Evolutionary conservation across 2,329 filamentous ascomycete species (phyloP), one percentile per base, ranked within the genome.

Genomic region (Penicillium palitans): DNA sequence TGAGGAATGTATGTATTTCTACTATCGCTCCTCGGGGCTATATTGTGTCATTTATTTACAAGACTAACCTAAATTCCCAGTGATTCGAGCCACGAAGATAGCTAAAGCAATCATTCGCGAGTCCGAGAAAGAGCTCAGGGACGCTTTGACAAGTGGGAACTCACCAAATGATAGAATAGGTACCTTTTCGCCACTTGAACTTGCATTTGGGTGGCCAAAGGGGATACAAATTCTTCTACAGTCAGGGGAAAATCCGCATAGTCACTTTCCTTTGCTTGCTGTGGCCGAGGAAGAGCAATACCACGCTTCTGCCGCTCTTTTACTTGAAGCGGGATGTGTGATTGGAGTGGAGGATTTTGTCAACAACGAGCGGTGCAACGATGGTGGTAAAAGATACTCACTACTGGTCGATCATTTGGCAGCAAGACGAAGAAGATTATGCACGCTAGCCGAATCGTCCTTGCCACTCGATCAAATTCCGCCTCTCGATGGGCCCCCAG

Each of bases 141-240:
- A 35, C 7, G 58, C 42, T 29, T 46, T 58, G 29, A 15, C 13
- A 2, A 31, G 41, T 10, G 19, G 40, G 6, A 2, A 13, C 9
- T 24, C 35, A 3, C 13, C 31, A 4, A 48, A 55, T 21, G 55
- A 60, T 12, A n/a, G 4, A 6, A 33, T 57, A 10, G 19, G 41
- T 1, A 2, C 13, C 17, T 9, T 13, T 8, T 41, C 46, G 13
- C 10, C 47, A 8, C 46, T 60, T 10, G 39, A 60, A 10, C 24
- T 57, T 6, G 55, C 58, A 3, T 19, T 60, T 17, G 54, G 54
- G 29, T 57, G 58, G 58, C 49, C 49, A 3, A 50, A 42, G 33
- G 58, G 58, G 0, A 29, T 57, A 2, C 29, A 47, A 21, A 53
- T 60, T 6, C 27, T 60, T 21, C 31, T 57, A 13, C 35, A 54